phyloP scores from a whole-genome alignment of 2,329 filamentous ascomycete species.

The Trichoderma sp. region DNA sequence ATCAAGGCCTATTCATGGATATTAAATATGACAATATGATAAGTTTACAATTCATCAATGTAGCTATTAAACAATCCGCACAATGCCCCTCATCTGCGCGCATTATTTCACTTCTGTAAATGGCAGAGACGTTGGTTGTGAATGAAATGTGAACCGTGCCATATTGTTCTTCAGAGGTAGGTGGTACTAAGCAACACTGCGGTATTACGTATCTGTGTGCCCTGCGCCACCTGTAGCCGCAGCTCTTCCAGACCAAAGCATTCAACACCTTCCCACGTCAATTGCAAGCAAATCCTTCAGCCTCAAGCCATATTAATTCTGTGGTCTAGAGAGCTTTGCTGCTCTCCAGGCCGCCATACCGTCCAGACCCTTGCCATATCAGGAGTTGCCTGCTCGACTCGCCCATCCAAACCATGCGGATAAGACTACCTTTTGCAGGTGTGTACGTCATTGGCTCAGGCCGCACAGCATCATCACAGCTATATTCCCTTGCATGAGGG shows the following conservation, averaged over 20 bases:
- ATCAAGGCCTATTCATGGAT: neutral
- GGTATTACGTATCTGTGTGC: conserved; percentile 14
- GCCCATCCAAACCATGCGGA: conserved; percentile 64
- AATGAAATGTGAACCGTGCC: conserved; percentile 8
- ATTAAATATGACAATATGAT: neutral
- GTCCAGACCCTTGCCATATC: neutral
- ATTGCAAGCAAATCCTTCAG: conserved; percentile 6
- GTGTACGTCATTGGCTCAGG: conserved; percentile 40
- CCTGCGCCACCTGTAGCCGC: conserved; percentile 23
- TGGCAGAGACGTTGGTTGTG: neutral
- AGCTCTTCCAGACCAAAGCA: conserved; percentile 23
- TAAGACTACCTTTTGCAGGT: conserved; percentile 89
- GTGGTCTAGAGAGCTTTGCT: conserved; percentile 19
- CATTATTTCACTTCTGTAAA: neutral
- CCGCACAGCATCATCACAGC: conserved; percentile 8
- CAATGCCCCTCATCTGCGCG: neutral
- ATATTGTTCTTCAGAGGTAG: neutral
- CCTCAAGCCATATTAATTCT: neutral
- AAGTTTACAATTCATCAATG: neutral
- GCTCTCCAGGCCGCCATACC: conserved; percentile 10
- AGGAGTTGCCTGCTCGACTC: neutral
- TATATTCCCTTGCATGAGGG: neutral
- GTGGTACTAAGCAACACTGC: neutral
- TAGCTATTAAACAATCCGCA: neutral
- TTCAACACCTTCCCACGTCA: conserved; percentile 10